Conservation (phyloP, 768 basidiomycete species). For the Russula ochroleuca region DNA sequence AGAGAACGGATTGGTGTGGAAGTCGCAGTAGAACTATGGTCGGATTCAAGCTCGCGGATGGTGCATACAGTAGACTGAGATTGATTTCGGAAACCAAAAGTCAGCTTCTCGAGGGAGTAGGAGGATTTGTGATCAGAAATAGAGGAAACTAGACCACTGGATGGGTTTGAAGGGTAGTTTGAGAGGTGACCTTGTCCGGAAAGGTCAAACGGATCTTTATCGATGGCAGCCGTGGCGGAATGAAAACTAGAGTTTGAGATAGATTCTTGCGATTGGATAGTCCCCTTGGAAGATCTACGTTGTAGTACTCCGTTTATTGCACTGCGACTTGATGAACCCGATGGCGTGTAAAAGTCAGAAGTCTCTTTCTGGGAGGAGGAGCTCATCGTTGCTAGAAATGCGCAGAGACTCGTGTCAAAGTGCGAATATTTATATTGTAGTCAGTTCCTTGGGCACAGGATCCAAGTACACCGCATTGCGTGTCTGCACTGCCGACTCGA, state of each 20-base stretch:
- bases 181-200: background rate
- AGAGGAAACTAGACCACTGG: too few relatives aligned
- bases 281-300: background rate
- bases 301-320: background rate
- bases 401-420: too few relatives aligned
- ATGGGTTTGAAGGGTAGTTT: too few relatives aligned
- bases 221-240: too few relatives aligned
- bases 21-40: slow-evolving; percentile 27
- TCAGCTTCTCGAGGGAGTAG: too few relatives aligned
- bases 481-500: too few relatives aligned
- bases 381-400: background rate
- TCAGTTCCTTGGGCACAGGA: too few relatives aligned
- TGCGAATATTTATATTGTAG: too few relatives aligned
- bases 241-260: too few relatives aligned
- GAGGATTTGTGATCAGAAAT: too few relatives aligned
- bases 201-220: background rate
- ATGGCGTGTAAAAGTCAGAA: background rate
- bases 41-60: slow-evolving; percentile 39
- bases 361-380: background rate
- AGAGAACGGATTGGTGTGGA: slow-evolving; percentile 31
- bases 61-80: slow-evolving; percentile 32
- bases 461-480: too few relatives aligned
- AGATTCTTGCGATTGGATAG: background rate
- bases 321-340: background rate
- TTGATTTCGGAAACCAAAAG: slow-evolving; percentile 21